Conservation (phyloP, 2,329 filamentous ascomycete genomes). For the Colletotrichum sp. region DNA sequence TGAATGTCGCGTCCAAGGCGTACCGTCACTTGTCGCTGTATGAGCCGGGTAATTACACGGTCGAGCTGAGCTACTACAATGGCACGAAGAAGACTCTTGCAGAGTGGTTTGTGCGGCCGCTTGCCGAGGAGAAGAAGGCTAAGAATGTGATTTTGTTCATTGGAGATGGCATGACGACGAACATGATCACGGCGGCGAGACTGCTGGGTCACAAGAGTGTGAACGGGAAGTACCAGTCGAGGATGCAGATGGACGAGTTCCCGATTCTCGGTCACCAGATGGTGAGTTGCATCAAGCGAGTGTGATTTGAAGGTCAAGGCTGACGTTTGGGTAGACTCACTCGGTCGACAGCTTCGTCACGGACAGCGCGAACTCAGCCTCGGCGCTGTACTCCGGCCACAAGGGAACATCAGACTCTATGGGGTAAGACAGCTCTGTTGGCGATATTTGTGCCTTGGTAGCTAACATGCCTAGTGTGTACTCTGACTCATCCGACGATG, state of each 20-base stretch:
- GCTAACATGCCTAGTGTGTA: conserved; percentile 59
- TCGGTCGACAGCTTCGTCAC: conserved; percentile 86
- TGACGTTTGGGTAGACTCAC: conserved; percentile 58
- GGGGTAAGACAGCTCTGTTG: conserved; percentile 49
- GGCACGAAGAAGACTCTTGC: conserved; percentile 70
- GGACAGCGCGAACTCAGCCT: conserved; percentile 84
- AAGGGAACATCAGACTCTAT: conserved; percentile 85
- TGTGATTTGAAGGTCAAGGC: rapidly evolving
- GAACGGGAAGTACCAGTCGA: conserved; percentile 82
- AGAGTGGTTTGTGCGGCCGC: conserved; percentile 76
- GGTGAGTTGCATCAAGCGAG: conserved; percentile 28
- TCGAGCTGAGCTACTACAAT: conserved; percentile 77
- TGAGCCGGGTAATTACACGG: conserved; percentile 80
- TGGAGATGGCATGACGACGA: conserved; percentile 72
- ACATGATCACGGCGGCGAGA: conserved; percentile 79
- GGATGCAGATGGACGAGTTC: conserved; percentile 80
- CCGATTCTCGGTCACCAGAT: conserved; percentile 85
- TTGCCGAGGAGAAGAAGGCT: conserved; percentile 72
- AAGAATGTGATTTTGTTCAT: conserved; percentile 90
- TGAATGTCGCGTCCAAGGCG: conserved; percentile 81
- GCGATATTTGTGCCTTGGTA: neutral
- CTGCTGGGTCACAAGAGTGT: conserved; percentile 81
- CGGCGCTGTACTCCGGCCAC: conserved; percentile 81
- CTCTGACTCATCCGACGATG: conserved; percentile 73
- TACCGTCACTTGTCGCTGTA: conserved; percentile 78